Base-by-base conservation (phyloP, 2,329 filamentous ascomycete species). In the Colletotrichum simmondsii region DNA sequence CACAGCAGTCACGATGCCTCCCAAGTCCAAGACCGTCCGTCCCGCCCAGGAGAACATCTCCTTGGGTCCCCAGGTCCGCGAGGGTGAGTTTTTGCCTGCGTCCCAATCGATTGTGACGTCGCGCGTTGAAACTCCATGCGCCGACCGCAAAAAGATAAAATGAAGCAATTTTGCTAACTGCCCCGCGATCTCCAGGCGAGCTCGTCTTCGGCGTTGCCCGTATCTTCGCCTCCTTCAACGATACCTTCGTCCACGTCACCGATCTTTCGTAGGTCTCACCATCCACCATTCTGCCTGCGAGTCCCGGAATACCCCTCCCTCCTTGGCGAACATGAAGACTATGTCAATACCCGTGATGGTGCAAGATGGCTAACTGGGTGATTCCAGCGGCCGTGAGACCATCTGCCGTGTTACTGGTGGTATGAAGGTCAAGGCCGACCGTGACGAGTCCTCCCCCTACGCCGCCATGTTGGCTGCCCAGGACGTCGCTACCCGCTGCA, bases 401-500 rank as follows among this genome's bases (percentile, higher is more conserved):
- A 98, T 99, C 90, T 94, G 92, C 92, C 95, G 97, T 94, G 96
- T 99, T 81, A 99, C 97, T 83, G 97, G 97, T 90, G 97, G 97
- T 85, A 99, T 99, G 97, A 99, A 99, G 92, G 97, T 99, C 92
- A 99, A 99, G 94, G 95, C 95, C 87, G 95, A 99, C 85, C 96
- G 97, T 92, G 97, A 99, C 90, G 97, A 99, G 91, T 98, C 96
- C 83, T 98, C 97, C 80, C 97, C 97, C 82, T 99, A 99, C 92
- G 97, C 97, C 83, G 97, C 97, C 89, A 99, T 99, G 97, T 95
- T 99, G 94, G 97, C 97, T 88, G 97, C 97, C 79, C 97, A 99
- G 92, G 95, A 98, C 86, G 95, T 97, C 85, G 97, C 97, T 83
- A 89, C 91, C 85, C 95, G 97, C 88, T 91, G 89, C 89, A 91